Evolutionary conservation across 768 basidiomycete species (phyloP), one percentile per base, ranked within the genome.

Genomic region (Vararia minispora): DNA sequence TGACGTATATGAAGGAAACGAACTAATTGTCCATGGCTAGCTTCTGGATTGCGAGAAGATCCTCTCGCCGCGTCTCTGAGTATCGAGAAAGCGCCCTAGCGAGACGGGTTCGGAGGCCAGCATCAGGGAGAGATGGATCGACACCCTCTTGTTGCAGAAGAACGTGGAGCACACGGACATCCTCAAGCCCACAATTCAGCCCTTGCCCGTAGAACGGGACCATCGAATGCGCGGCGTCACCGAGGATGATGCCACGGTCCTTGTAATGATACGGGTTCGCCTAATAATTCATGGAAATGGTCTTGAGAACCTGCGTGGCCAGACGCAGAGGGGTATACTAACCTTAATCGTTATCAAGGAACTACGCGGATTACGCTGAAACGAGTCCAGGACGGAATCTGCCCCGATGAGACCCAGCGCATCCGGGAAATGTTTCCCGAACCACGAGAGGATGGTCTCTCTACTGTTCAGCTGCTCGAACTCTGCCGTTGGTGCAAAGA

Each of bases 191-290:
- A 55, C 92, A 95, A 55, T 99, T 99, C 50, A 98, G 71, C 28
- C 94, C 94, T 68, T 99, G 94, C 29, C 94, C 86, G 57, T 85
- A 91, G 64, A 91, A 92, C 45, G 94, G 92, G n/a, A 92, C 91
- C 91, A 98, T 97, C 29, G 89, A 84, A 60, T 99, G 94, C 9
- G 90, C 88, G 28, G 94, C 83, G 59, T 99, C 94, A 39, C 94
- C 94, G 35, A 99, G 62, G 39, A 98, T 72, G 27, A 98, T 70
- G 45, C 69, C 88, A 50, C 85, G 72, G 63, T 89, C 87, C 61
- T 74, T 72, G 68, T 88, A 89, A 60, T 95, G 89, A 61, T 91
- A 92, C 35, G 89, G 90, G 42, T 68, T 77, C 50, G 76, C 72
- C 90, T 92, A 47, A 42, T 39, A 33, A 46, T 39, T 33, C 17